Percentiles rank a stretch among this genome's conserved stretches.
Conservation (phyloP, 768 basidiomycete genomes). For the Suillus plorans region DNA sequence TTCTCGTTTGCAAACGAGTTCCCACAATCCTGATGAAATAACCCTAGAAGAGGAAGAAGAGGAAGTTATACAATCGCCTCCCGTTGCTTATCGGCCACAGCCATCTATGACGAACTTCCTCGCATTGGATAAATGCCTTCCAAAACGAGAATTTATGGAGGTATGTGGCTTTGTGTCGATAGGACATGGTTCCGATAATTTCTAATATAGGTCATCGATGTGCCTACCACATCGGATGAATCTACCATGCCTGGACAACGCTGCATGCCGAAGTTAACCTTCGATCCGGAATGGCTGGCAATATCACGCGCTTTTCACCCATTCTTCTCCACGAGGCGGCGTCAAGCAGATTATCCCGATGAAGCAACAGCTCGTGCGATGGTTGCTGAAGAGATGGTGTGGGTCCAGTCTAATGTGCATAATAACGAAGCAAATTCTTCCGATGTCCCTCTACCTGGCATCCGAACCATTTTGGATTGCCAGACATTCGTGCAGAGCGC, state of each 20-base stretch:
- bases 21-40: slow-evolving; percentile 53
- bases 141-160: slow-evolving; percentile 76
- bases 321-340: slow-evolving; percentile 56
- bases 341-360: slow-evolving; percentile 61
- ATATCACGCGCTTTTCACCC: slow-evolving; percentile 86
- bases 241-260: slow-evolving; percentile 12
- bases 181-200: not conserved
- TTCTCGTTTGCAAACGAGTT: slow-evolving; percentile 33
- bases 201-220: slow-evolving; percentile 64
- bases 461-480: slow-evolving; percentile 48
- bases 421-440: slow-evolving; percentile 18
- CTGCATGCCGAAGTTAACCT: slow-evolving; percentile 48
- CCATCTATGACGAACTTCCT: slow-evolving; percentile 68
- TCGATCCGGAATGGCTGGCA: slow-evolving; percentile 92
- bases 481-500: slow-evolving; percentile 74
- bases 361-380: slow-evolving; percentile 47
- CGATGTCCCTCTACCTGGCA: slow-evolving; percentile 13
- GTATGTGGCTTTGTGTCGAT: slow-evolving; percentile 35
- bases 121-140: slow-evolving; percentile 89
- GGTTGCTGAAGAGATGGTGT: slow-evolving; percentile 59
- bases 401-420: slow-evolving; percentile 64
- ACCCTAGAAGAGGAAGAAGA: slow-evolving; percentile 47
- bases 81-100: slow-evolving; percentile 16
- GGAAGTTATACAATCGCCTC: slow-evolving; percentile 35
- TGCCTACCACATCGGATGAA: slow-evolving; percentile 33